Evolutionary conservation across 352 stramenopile genomes (phyloP).

Genomic region (Phytophthora podocarpi): DNA sequence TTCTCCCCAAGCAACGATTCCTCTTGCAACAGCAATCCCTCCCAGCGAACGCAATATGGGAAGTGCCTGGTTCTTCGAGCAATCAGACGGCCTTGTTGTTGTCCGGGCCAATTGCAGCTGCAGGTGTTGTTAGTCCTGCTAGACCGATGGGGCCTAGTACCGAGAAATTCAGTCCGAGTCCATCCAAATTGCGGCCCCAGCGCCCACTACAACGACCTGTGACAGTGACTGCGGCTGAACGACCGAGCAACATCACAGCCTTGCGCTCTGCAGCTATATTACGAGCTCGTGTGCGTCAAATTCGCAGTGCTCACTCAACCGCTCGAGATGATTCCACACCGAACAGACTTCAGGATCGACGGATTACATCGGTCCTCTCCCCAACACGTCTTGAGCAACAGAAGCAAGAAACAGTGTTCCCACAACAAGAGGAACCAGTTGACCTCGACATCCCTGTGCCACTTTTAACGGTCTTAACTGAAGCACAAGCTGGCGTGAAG

Average conservation of each 20-base stretch:
- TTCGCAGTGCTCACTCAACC: conserved; percentile 25
- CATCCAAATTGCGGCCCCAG: background rate
- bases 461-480: background rate
- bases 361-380: background rate
- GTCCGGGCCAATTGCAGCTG: conserved; percentile 21
- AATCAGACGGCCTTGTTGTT: conserved; percentile 3
- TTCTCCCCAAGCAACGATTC: conserved; percentile 30
- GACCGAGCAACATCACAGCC: conserved; percentile 3
- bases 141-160: background rate
- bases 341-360: background rate
- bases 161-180: background rate
- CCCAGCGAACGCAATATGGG: conserved; percentile 29
- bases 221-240: conserved; percentile 10
- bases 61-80: background rate
- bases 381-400: background rate
- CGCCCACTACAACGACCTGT: conserved; percentile 14
- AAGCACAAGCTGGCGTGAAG: background rate
- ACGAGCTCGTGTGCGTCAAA: conserved; percentile 29
- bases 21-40: conserved; percentile 28
- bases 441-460: too few species aligned
- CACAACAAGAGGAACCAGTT: background rate
- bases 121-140: conserved; percentile 8
- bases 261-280: conserved; percentile 24
- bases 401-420: background rate
- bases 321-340: background rate